A percentile compares a stretch with the other conserved stretches of the same genome.
phyloP scores from a whole-genome alignment of 148 eudicot genomes.

The Silene uniflora region DNA sequence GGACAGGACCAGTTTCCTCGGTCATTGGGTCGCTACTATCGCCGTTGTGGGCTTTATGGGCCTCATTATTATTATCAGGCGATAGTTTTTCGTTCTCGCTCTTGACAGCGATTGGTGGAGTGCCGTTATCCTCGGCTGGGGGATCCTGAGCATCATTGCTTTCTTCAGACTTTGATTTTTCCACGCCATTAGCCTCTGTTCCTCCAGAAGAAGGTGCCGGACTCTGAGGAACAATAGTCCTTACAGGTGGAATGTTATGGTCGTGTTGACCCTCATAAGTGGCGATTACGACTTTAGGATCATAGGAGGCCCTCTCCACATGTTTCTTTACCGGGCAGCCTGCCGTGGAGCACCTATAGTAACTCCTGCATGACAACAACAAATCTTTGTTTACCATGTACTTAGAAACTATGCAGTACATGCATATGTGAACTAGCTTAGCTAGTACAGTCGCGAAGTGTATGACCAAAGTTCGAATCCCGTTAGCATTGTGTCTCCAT shows the following conservation, averaged over 20 bases:
- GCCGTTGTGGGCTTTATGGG: slow-evolving; percentile 5
- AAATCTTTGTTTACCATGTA: slow-evolving; percentile 2
- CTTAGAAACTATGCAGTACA: background rate
- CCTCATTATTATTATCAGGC: slow-evolving; percentile 7
- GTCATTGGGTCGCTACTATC: slow-evolving; percentile 1
- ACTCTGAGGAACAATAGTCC: slow-evolving; percentile 49
- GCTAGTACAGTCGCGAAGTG: too few relatives aligned
- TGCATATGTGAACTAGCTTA: too few relatives aligned
- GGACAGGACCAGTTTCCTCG: background rate
- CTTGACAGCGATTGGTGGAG: slow-evolving; percentile 4
- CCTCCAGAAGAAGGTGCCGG: slow-evolving; percentile 27
- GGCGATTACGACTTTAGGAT: slow-evolving; percentile 59
- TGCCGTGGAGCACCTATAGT: slow-evolving; percentile 78
- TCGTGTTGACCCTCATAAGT: slow-evolving; percentile 80
- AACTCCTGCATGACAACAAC: slow-evolving; percentile 58
- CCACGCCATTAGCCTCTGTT: slow-evolving; percentile 28
- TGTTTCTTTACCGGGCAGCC: slow-evolving; percentile 87
- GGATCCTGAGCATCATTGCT: slow-evolving; percentile 24
- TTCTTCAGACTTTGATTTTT: slow-evolving; percentile 40
- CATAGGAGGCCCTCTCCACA: slow-evolving; percentile 78
- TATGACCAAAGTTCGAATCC: too few relatives aligned
- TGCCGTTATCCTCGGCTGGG: slow-evolving; percentile 9
- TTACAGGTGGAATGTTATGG: slow-evolving; percentile 53
- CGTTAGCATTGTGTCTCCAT: too few relatives aligned
- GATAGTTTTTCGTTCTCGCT: background rate